Base-by-base conservation (phyloP, 495 filamentous ascomycete species). In the Lepraria neglecta region DNA sequence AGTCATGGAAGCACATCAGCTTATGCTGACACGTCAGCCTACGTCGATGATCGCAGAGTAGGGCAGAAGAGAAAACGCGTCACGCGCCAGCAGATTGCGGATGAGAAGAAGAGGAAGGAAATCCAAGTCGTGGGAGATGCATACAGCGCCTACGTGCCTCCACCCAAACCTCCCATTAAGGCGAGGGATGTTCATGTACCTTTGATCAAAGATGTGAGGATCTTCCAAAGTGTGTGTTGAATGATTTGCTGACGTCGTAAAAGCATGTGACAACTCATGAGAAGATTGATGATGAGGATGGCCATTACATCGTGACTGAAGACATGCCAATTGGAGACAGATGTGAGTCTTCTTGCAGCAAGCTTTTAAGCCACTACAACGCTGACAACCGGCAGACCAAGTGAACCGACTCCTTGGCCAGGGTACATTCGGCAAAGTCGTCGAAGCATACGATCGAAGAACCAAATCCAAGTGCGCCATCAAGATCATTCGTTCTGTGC, bases 341-440 rank as follows among this genome's bases (percentile, higher is more conserved):
- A 85, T 98, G 92, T 96, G 75, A 79, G 91, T 59, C 0, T 35
- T 40, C 28, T 21, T 40, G 5, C n/a, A 10, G 12, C 44, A 14
- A 51, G 21, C 35, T 6, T 10, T 19, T 6, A 35, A 3, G 11
- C 19, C 61, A 40, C 35, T 63, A 21, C 58, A 60, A 69, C 77
- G 68, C 77, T 69, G 56, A 65, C 62, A 24, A 21, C 65, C 17
- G 43, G 40, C 67, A 97, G 92, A 98, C 73, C 82, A 87, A 73
- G 91, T 98, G 63, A 77, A 86, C 62, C 87, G 87, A 68, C 81
- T 97, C 27, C 86, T 98, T 11, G 94, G 94, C 28, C 94, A 98
- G 74, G 94, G 94, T 48, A 98, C 94, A 0, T 98, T 98, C 70
- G 94, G 94, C 56, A 98, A 98, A 73, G 94, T 98, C 15, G 92